Percentiles rank a stretch among this genome's conserved stretches.
phyloP scores from a whole-genome alignment of 2,329 filamentous ascomycete genomes.

The Monascus ruber region DNA sequence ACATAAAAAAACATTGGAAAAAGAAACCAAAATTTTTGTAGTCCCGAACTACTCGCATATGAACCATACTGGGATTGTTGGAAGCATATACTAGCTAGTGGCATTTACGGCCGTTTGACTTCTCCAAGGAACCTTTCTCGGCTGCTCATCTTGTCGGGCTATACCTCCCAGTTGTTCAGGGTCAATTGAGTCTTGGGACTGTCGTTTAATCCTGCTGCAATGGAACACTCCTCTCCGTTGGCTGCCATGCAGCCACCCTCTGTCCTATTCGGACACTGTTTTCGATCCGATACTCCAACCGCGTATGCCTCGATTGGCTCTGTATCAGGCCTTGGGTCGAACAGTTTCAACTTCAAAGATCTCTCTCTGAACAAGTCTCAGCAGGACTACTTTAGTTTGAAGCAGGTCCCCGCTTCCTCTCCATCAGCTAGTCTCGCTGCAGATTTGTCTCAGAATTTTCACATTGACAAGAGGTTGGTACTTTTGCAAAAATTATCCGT shows the following conservation, averaged over 20 bases:
- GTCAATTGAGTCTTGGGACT: background rate
- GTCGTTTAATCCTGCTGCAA: conserved; percentile 27
- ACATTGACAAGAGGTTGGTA: conserved; percentile 81
- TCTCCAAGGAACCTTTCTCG: background rate
- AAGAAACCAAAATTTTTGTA: background rate
- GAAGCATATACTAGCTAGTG: background rate
- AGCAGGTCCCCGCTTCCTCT: conserved; percentile 70
- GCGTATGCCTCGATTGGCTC: conserved; percentile 42
- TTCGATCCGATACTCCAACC: conserved; percentile 43
- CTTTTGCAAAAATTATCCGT: conserved; percentile 1
- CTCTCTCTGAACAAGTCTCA: conserved; percentile 57
- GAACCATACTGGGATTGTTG: background rate
- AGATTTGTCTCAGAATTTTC: conserved; percentile 93
- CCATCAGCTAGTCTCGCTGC: conserved; percentile 83
- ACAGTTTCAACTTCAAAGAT: conserved; percentile 65
- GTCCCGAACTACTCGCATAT: background rate
- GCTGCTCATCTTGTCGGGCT: background rate
- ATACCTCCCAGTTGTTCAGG: background rate
- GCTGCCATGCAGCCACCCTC: conserved; percentile 77
- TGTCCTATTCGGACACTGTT: conserved; percentile 53
- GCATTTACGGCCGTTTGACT: background rate
- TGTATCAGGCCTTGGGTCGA: conserved; percentile 47
- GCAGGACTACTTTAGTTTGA: conserved; percentile 71
- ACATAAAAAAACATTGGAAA: background rate
- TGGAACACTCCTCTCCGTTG: conserved; percentile 90